Evolutionary conservation across 805 yeast species (phyloP), one percentile per base, ranked within the genome.

Genomic region (Cyberlindnera misumaiensis): DNA sequence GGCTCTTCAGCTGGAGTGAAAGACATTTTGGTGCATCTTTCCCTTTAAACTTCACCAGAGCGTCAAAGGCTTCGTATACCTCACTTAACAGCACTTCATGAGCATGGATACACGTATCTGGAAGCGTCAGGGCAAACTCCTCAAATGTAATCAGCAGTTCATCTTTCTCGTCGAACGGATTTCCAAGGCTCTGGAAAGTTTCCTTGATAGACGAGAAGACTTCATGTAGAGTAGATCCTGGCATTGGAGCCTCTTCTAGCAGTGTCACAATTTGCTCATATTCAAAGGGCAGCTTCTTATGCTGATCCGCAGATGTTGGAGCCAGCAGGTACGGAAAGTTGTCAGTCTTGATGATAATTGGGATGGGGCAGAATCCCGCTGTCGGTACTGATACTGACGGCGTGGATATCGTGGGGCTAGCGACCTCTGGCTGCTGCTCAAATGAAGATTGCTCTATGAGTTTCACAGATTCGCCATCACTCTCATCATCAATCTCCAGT

Each of bases 241-340:
- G 39, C n/a, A 40, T 39, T 7, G 43, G 37, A 9, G 42, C 42
- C n/a, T 47, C 53, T 16, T 46, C 55, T 22, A 52, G 42, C 3
- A 52, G 30, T 4, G 45, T 47, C 5, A 42, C 31, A 11, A 47
- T 39, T 13, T 43, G 36, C 11, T 42, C 50, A 22, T 41, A 49
- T 27, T 43, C 36, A 3, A 33, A 2, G 1, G 48, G 42, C 1
- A 51, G 33, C 8, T 12, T 25, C 1, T 22, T 14, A 3, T 30
- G 22, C 3, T 15, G 28, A 5, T 36, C 47, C 3, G 35, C 29
- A 1, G 41, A 17, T n/a, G 48, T 28, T 5, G 57, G 55, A 2
- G 49, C 41, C 11, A 54, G 28, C 2, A 51, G 33, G 24, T 51
- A 51, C 7, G 52, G 51, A 11, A 44, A 48, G 29, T 40, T 40